Evolutionary conservation across 164 flowering plant species (phyloP), one percentile per base, ranked within the genome.

Genomic region (Nymphaea thermarum): DNA sequence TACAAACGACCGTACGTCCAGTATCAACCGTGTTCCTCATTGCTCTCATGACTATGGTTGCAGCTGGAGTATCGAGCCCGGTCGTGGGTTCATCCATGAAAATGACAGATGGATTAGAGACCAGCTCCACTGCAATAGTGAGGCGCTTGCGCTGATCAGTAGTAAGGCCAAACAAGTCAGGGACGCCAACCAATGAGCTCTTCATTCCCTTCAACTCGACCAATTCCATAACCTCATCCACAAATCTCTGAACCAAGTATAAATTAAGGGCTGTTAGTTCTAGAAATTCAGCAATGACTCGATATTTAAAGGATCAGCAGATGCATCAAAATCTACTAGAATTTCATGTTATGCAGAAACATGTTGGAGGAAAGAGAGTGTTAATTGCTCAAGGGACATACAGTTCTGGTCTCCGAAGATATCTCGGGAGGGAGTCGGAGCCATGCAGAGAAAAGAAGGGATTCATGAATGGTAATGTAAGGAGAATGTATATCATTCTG

Each of bases 81-180:
- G 98, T 87, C n/a, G 98, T 93, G 17, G 98, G 97, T 70, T 91
- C 98, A 71, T 94, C 98, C 98, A 94, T 94, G 80, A 94, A 94
- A 60, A 94, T 87, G 71, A 94, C 91, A 4, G 97, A 91, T 42
- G 98, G 98, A 75, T 89, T 91, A 11, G 98, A 92, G 72, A 94
- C 97, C 43, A 94, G 91, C 76, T 94, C 98, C 59, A 94, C 98
- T 3, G 97, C 97, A 67, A 91, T 91, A 53, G 98, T 94, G 74
- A 94, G 68, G 67, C 97, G 80, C 79, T 94, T 94, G 70, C 98
- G 80, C 67, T 94, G 98, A 71, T 91, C 97, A 8, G 95, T 94
- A 63, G 97, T 91, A 69, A 94, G 77, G 6, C 98, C 97, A 41
- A 87, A 82, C 43, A 94, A 57, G 45, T 96, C 98, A 5, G 97